Evolutionary conservation across 495 filamentous ascomycete genomes (phyloP).

Genomic region (Friedmanniomyces simplex): DNA sequence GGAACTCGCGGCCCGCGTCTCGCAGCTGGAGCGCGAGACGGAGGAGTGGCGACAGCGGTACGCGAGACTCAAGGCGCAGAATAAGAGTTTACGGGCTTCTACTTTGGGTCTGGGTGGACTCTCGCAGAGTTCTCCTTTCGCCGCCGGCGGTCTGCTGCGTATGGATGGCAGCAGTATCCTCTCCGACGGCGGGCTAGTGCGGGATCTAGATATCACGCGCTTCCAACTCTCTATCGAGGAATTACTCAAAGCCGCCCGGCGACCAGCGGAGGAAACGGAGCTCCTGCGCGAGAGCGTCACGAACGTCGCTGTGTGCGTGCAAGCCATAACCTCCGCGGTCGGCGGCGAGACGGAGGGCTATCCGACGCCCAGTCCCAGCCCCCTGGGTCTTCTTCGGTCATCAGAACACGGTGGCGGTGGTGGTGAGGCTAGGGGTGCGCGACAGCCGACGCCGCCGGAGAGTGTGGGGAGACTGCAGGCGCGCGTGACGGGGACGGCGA

Average conservation of each 20-base stretch:
- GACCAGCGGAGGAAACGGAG: constrained; percentile 57
- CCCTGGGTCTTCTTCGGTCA: too few relatives aligned
- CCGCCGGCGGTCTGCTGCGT: constrained; percentile 9
- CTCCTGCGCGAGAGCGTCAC: constrained; percentile 69
- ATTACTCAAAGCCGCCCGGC: constrained; percentile 65
- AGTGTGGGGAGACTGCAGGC: constrained; percentile 57
- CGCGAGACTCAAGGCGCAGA: constrained; percentile 73
- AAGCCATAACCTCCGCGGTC: constrained; percentile 60
- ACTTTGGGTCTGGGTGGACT: constrained; percentile 52
- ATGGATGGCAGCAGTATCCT: constrained; percentile 40
- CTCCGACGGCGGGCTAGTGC: constrained; percentile 63
- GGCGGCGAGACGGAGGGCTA: constrained; percentile 20
- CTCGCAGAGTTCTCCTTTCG: constrained; percentile 36
- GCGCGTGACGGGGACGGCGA: constrained; percentile 78
- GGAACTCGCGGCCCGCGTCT: constrained; percentile 58
- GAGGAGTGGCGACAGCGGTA: constrained; percentile 85
- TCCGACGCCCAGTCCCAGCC: constrained; percentile 19
- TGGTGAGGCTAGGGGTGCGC: too few relatives aligned
- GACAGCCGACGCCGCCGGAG: too few relatives aligned
- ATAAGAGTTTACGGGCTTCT: constrained; percentile 69
- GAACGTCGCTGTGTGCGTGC: constrained; percentile 64
- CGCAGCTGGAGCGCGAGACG: constrained; percentile 67
- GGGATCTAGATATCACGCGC: constrained; percentile 84
- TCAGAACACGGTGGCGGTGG: too few relatives aligned
- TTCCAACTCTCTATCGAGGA: constrained; percentile 95